phyloP scores from a whole-genome alignment of 345 rosid species.

The Moricandia moricandioides region DNA sequence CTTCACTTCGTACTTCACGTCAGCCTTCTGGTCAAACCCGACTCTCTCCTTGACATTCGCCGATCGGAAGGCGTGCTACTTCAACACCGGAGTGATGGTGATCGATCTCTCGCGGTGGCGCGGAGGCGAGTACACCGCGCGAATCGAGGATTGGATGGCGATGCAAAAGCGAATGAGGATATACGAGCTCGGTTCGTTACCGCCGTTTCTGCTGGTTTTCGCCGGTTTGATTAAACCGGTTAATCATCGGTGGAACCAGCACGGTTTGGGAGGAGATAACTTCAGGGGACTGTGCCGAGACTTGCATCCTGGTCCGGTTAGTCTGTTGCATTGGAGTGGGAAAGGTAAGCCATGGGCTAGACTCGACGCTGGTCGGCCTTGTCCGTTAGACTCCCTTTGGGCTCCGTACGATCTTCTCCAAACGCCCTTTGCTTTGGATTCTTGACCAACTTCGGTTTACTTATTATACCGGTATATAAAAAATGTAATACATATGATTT shows the following conservation, averaged over 20 bases:
- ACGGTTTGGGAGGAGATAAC: conserved; percentile 64
- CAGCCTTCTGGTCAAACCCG: conserved; percentile 72
- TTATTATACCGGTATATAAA: conserved; percentile 30
- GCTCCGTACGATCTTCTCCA: conserved; percentile 61
- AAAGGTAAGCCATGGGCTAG: conserved; percentile 75
- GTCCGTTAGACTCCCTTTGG: conserved; percentile 65
- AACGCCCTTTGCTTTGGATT: conserved; percentile 54
- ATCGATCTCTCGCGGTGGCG: conserved; percentile 87
- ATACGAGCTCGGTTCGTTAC: conserved; percentile 74
- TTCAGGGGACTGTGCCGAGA: conserved; percentile 56
- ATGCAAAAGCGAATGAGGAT: conserved; percentile 65
- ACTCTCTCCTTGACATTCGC: conserved; percentile 62
- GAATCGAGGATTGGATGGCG: conserved; percentile 96
- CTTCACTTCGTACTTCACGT: conserved; percentile 78
- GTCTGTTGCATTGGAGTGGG: conserved; percentile 66
- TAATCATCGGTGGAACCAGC: conserved; percentile 81
- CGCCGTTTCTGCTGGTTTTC: conserved; percentile 71
- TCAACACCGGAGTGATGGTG: conserved; percentile 91
- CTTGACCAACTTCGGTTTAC: conserved; percentile 33
- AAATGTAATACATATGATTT: conserved; percentile 1
- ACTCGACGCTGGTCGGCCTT: conserved; percentile 57
- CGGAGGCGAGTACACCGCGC: conserved; percentile 56
- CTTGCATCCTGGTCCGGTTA: conserved; percentile 65
- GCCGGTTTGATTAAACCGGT: conserved; percentile 72
- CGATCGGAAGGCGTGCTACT: conserved; percentile 57